Evolutionary conservation across 225 moss, liverwort and hornwort species (phyloP).

Genomic region (Asterella californica): DNA sequence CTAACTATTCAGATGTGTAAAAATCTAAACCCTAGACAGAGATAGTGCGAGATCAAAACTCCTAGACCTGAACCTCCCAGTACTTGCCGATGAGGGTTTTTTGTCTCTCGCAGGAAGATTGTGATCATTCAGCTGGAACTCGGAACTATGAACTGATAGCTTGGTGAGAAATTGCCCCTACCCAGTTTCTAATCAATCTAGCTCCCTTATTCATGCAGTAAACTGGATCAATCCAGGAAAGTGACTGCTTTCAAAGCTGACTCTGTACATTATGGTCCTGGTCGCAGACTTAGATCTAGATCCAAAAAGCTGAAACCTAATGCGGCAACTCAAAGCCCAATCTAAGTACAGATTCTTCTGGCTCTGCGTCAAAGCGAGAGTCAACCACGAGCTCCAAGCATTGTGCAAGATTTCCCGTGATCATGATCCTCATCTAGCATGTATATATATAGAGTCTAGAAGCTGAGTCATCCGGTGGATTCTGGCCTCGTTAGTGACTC

Average conservation of each 20-base stretch:
- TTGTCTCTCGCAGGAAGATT: neutral
- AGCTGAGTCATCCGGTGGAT: too few relatives aligned
- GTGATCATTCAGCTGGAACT: neutral
- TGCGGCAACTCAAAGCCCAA: neutral
- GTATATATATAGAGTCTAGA: too few relatives aligned
- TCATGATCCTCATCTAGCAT: neutral
- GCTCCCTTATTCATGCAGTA: neutral
- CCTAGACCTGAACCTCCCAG: neutral
- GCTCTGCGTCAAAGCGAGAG: neutral
- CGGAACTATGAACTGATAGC: neutral
- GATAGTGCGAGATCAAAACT: neutral
- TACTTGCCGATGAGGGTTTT: neutral
- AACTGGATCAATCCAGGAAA: too few relatives aligned
- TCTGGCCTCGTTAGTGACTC: too few relatives aligned
- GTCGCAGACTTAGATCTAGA: conserved; percentile 4
- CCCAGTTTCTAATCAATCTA: neutral
- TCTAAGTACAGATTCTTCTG: neutral
- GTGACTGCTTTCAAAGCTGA: neutral
- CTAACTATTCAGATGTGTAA: neutral
- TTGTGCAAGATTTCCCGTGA: neutral
- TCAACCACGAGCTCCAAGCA: neutral
- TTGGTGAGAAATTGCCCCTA: neutral
- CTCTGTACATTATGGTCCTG: too few relatives aligned
- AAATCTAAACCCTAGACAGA: neutral
- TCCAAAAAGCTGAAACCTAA: neutral